Conservation (phyloP, 306 rosid genomes). For the Prunus mume region DNA sequence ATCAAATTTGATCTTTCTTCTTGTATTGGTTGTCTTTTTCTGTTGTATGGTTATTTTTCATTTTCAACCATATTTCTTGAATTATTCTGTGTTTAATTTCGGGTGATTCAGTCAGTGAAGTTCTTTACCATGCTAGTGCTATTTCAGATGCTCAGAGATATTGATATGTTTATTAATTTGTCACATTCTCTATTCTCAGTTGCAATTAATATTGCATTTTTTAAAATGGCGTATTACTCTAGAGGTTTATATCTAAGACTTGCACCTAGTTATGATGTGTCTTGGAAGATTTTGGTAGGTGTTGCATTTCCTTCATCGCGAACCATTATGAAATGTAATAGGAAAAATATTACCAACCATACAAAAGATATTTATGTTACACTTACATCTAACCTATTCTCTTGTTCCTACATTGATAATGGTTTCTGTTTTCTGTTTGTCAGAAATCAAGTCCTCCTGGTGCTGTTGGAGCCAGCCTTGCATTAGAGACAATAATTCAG, state of each 20-base stretch:
- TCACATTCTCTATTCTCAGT: constrained; percentile 7
- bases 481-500: constrained; percentile 87
- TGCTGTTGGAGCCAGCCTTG: constrained; percentile 91
- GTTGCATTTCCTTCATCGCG: too few species aligned
- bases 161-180: too few species aligned
- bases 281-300: too few species aligned
- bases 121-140: too few species aligned
- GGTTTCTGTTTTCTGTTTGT: constrained; percentile 18
- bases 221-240: not conserved
- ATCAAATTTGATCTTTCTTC: too few species aligned
- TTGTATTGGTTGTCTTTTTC: not conserved
- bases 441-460: constrained; percentile 83
- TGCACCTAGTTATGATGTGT: not conserved
- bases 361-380: not conserved
- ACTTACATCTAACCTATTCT: not conserved
- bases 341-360: not conserved
- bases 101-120: not conserved
- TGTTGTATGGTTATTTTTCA: not conserved
- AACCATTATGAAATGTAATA: not conserved
- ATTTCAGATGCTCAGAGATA: too few species aligned
- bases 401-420: constrained; percentile 21
- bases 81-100: too few species aligned
- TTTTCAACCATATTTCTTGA: too few species aligned
- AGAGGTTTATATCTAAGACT: not conserved
- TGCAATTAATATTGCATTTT: not conserved